Base-by-base conservation (phyloP, 2,329 filamentous ascomycete genomes). In the Reticulascus tulasneorum region DNA sequence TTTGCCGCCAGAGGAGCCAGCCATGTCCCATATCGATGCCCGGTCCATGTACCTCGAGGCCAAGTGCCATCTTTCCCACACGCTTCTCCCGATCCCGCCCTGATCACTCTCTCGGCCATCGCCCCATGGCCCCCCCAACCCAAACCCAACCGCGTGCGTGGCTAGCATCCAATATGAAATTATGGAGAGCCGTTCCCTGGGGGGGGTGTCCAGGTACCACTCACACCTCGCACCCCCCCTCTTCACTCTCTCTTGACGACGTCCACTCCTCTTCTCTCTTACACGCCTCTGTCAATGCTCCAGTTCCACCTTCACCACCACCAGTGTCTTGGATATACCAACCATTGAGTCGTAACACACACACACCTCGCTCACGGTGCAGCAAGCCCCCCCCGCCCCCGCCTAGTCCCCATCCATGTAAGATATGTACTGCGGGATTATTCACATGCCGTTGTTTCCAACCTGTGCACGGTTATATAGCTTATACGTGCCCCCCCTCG, bases 391-490 rank as follows among this genome's bases (percentile, higher is more conserved):
- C 12, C 9, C 28, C 9, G 29, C 23, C 28, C 17, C 26, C 21
- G 20, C 6, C 9, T 24, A 23, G 15, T 25, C 33, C 38, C 23
- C 29, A 29, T 9, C 13, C 23, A 18, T 29, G 18, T 29, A 40
- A 36, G 36, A 29, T 7, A 7, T 19, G 29, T 18, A 27, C 33
- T 45, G 42, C 42, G 40, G 40, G 35, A 43, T 39, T 40, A 31
- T 43, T 43, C 40, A 38, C 36, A 26, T 40, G 33, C 42, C 35
- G 36, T 36, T 24, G 18, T 18, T 38, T 23, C 36, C 23, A 40
- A 27, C 29, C 33, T 28, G 36, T 42, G 42, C 40, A 43, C 42
- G 42, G 40, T 37, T 43, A 29, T 32, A 45, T 29, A 35, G 35
- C 35, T 42, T 38, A 40, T 42, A 27, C 27, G 28, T 37, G 30